phyloP scores from a whole-genome alignment of 164 flowering plant genomes.

The Buxus sempervirens region DNA sequence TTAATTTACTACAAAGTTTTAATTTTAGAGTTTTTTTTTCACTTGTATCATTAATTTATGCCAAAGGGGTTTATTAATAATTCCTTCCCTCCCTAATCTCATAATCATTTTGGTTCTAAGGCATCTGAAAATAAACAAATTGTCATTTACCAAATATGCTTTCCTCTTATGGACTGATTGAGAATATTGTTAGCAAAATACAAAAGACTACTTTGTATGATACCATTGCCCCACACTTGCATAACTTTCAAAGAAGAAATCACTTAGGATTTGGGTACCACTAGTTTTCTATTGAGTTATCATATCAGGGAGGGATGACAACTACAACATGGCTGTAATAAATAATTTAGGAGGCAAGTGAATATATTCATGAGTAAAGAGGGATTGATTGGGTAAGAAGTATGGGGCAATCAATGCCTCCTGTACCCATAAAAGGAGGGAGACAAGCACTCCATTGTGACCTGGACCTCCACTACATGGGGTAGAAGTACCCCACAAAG shows the following conservation, averaged over 20 bases:
- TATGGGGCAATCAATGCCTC: not conserved
- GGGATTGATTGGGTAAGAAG: not conserved
- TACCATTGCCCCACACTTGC: not conserved
- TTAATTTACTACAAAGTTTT: no score
- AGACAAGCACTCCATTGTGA: not conserved
- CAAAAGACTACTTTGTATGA: not conserved
- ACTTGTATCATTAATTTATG: no score
- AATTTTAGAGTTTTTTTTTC: no score
- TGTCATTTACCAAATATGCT: not conserved
- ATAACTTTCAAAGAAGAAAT: not conserved
- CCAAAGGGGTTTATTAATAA: no score
- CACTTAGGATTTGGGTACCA: not conserved
- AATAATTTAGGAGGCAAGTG: slow-evolving; percentile 1
- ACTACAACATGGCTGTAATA: not conserved
- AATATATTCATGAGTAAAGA: not conserved
- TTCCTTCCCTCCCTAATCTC: no score
- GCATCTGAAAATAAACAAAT: no score
- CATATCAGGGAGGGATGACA: not conserved
- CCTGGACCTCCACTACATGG: slow-evolving; percentile 5
- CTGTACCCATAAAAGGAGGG: no score
- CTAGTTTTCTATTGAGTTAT: not conserved
- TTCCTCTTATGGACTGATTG: not conserved
- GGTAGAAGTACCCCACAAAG: no score
- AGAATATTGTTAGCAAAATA: not conserved
- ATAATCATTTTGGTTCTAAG: no score